phyloP scores from a whole-genome alignment of 2,329 filamentous ascomycete genomes.

The Nemania sp. region DNA sequence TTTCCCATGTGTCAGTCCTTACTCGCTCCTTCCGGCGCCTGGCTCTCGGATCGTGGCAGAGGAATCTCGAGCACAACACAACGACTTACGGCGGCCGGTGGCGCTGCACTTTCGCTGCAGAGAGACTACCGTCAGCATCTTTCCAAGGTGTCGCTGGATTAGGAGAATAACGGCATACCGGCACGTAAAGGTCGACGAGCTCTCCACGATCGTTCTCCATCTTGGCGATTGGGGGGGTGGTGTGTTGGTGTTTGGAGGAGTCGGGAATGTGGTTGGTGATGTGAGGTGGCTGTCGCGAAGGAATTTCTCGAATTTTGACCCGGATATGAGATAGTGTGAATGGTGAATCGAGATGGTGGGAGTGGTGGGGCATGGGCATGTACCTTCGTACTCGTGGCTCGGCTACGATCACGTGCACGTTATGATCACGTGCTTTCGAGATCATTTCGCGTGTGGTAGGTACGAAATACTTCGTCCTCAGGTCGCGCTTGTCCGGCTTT shows the following conservation, averaged over 20 bases:
- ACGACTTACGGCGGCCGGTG: conserved; percentile 25
- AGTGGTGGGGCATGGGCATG: conserved; percentile 23
- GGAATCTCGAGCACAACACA: not conserved
- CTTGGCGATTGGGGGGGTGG: conserved; percentile 59
- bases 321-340: no score
- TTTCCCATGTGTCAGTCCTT: conserved; percentile 10
- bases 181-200: conserved; percentile 94
- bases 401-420: conserved; percentile 33
- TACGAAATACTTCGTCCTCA: no score
- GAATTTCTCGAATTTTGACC: conserved; percentile 37
- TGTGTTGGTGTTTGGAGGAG: conserved; percentile 30
- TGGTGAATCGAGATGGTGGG: no score
- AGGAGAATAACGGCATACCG: conserved; percentile 21
- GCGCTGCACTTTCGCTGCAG: conserved; percentile 84
- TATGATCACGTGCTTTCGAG: conserved; percentile 39
- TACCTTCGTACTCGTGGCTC: conserved; percentile 28
- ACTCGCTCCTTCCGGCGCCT: not conserved
- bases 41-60: no score
- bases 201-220: conserved; percentile 99
- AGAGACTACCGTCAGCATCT: conserved; percentile 19
- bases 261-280: conserved; percentile 30
- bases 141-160: not conserved
- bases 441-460: conserved; percentile 36
- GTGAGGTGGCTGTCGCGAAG: conserved; percentile 30
- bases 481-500: conserved; percentile 27